These are phyloP conservation scores for Globisporangium alternatum DNA, from an alignment of 352 stramenopile species.

Conservation along the genomic window DNA sequence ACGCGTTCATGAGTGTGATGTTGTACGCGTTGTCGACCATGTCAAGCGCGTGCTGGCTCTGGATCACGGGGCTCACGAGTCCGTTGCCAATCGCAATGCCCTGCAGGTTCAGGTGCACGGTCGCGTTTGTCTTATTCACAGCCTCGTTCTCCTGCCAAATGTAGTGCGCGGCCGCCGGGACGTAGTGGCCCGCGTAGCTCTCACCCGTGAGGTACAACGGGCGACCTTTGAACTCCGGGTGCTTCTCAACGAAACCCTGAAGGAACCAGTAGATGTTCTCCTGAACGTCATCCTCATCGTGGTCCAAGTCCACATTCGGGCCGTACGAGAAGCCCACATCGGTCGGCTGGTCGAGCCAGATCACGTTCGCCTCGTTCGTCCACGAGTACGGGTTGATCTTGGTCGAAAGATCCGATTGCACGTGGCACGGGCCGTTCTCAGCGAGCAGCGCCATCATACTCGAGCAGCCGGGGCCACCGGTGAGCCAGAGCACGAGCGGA, in stretches of 20 bases:
- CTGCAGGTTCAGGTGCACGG: conserved; percentile 26
- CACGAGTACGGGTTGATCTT: conserved; percentile 31
- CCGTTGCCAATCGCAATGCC: conserved; percentile 43
- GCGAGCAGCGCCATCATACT: conserved; percentile 31
- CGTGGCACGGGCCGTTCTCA: conserved; percentile 35
- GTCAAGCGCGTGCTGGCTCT: conserved; percentile 43
- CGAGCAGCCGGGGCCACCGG: conserved; percentile 33
- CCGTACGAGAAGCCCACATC: conserved; percentile 35
- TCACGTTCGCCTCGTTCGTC: conserved; percentile 37
- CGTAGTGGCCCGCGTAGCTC: conserved; percentile 40
- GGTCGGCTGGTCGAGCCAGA: conserved; percentile 43
- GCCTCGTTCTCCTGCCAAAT: conserved; percentile 26
- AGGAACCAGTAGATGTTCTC: conserved; percentile 42
- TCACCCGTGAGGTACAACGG: conserved; percentile 35
- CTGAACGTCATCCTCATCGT: conserved; percentile 34
- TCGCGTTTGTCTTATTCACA: conserved; percentile 6
- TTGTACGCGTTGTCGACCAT: conserved; percentile 77
- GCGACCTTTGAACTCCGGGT: conserved; percentile 30
- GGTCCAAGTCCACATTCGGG: conserved; percentile 20
- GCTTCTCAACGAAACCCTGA: conserved; percentile 31
- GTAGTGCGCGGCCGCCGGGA: conserved; percentile 32
- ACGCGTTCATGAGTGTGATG: conserved; percentile 46
- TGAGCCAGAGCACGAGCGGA: conserved; percentile 36
- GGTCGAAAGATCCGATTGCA: conserved; percentile 23
- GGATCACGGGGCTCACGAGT: conserved; percentile 28